A percentile compares a stretch with the other conserved stretches of the same genome.
phyloP scores from a whole-genome alignment of 805 yeast species.

The Lipomyces lipofer region DNA sequence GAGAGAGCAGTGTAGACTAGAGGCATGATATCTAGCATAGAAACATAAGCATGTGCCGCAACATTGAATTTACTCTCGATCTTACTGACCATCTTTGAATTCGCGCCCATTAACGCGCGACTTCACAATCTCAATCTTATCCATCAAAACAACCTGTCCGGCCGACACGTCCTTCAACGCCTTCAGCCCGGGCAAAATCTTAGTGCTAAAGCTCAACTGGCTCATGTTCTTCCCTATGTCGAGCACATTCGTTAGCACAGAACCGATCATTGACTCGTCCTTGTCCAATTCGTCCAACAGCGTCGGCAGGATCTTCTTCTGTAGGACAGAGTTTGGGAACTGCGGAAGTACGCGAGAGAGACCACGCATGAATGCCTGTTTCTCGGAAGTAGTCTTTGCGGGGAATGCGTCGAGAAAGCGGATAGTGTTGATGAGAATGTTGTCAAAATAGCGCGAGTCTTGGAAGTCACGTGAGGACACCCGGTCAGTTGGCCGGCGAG shows the following conservation, averaged over 20 bases:
- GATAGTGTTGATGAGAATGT: constrained; percentile 76
- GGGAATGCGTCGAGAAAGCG: constrained; percentile 80
- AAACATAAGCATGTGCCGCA: not conserved
- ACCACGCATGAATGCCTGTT: constrained; percentile 65
- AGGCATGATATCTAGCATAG: constrained; percentile 44
- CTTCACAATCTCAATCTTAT: constrained; percentile 51
- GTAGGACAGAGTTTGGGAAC: constrained; percentile 59
- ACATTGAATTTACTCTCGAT: not conserved
- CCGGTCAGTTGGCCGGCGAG: constrained; percentile 59
- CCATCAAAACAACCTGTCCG: constrained; percentile 49
- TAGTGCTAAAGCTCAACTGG: constrained; percentile 73
- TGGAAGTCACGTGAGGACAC: constrained; percentile 64
- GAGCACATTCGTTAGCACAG: constrained; percentile 57
- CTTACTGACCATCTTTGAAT: constrained; percentile 45
- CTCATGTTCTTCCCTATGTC: constrained; percentile 67
- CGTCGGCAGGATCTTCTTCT: constrained; percentile 73
- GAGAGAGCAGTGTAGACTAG: constrained; percentile 43
- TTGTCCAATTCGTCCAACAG: constrained; percentile 52
- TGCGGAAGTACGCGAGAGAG: constrained; percentile 54
- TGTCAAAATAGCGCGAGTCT: constrained; percentile 75
- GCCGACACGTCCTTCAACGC: constrained; percentile 42
- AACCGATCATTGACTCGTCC: constrained; percentile 47
- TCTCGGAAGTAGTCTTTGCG: constrained; percentile 68
- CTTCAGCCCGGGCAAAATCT: constrained; percentile 52
- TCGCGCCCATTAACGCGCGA: constrained; percentile 55